Base-by-base conservation (phyloP, 2,329 filamentous ascomycete species). In the Hysterium pulicare region DNA sequence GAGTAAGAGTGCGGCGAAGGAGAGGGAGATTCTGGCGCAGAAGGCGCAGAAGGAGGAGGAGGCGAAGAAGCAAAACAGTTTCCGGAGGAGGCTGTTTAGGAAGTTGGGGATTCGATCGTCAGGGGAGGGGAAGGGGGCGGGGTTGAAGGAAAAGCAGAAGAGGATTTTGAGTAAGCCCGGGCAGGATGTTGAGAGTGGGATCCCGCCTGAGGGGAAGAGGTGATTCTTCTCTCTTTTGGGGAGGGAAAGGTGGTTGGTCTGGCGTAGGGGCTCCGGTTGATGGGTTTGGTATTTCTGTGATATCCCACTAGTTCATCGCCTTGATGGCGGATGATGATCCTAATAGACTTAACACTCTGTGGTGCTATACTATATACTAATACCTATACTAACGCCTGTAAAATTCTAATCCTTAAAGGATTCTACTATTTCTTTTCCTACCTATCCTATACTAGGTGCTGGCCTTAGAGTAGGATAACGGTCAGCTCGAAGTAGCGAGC, bases 371-470 rank as follows among this genome's bases (percentile, higher is more conserved):
- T 90, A 86, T 54, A 89, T 85, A 19, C 71, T 63, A 55, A 90
- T 89, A 21, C 90, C 78, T 1, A 86, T 86, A 35, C 90, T 78
- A 38, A 90, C 62, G 23, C 80, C 82, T 20, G 85, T 82, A 9
- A 88, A 72, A 28, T 74, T 74, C 38, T 90, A 60, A 16, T 77
- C 74, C 35, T 75, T 73, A 7, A 88, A 61, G 26, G 71, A 70
- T 33, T 86, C 59, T 30, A 62, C 55, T n/a, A n/a, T n/a, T n/a
- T n/a, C n/a, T n/a, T n/a, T n/a, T n/a, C 8, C 58, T 61, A 23
- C 55, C 54, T 24, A 45, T 17, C 41, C 40, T 24, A 21, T 42
- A 40, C 37, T 50, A 47, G 35, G 57, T 46, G 26, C 57, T 59
- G 26, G 57, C 45, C 46, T 48, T 49, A 37, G 59, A 46, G 49